Evolutionary conservation across 2,329 filamentous ascomycete species (phyloP), one percentile per base, ranked within the genome.

Genomic region (Colletotrichum melonis): DNA sequence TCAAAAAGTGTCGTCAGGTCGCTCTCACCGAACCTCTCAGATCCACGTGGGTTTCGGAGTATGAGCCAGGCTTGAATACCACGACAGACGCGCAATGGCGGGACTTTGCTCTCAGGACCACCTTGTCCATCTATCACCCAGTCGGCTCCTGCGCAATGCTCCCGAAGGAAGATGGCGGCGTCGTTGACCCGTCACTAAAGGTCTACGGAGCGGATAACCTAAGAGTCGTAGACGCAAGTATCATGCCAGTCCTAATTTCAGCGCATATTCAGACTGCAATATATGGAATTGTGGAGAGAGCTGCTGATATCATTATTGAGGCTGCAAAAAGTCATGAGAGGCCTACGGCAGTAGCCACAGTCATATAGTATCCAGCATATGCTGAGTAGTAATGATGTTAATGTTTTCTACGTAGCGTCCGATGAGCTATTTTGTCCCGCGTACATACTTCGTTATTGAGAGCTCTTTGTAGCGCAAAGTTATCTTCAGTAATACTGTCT

Each of bases 281-380:
- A 1, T 89, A 89, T 73, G 88, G 86, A 77, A 81, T 88, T 74
- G 87, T 82, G 8, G 88, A 90, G 79, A 88, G 84, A 77, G 81
- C 80, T 6, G 79, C 83, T 14, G 73, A 77, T 9, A 74, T 77
- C 9, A 80, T 82, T 59, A 75, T 75, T 28, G n/a, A 68, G 32
- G 67, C 56, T 46, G 26, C 57, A 11, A 57, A 19, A 57, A 42
- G 38, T 42, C 24, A 70, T 7, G 32, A 58, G 8, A 30, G 19
- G 5, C 0, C 9, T 22, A 42, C 7, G 35, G 9, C 6, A 38
- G 24, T 19, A 22, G 26, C 26, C 54, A 46, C 4, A 42, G 46
- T 49, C 32, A 57, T 19, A 22, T 19, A 28, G 6, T 38, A 26
- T 32, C 58, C 35, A 60, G 56, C 54, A 11, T 49, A 12, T 64